phyloP scores from a whole-genome alignment of 1,284 basidiomycete species.

The Somion occarium region DNA sequence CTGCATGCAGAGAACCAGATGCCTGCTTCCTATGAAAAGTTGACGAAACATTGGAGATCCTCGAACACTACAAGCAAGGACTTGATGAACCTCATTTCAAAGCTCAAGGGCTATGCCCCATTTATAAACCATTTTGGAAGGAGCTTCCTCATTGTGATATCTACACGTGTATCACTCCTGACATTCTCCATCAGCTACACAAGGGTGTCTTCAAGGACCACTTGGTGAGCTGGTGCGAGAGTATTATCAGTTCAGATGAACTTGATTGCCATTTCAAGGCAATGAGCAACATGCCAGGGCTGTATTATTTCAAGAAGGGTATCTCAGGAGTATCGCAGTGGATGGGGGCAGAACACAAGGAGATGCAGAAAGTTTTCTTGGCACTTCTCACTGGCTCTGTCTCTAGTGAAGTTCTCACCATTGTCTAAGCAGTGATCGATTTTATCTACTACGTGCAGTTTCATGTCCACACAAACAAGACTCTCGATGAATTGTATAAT shows the following conservation, averaged over 20 bases:
- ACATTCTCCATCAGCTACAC: constrained; percentile 26
- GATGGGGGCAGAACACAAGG: constrained; percentile 23
- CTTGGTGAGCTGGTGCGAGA: constrained; percentile 21
- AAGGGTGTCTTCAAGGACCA: constrained; percentile 29
- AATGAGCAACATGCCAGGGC: constrained; percentile 12
- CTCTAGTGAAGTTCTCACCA: constrained; percentile 2
- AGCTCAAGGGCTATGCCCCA: constrained; percentile 9
- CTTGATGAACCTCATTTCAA: constrained; percentile 3
- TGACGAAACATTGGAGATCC: neutral
- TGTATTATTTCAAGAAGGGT: constrained; percentile 24
- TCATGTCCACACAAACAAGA: constrained; percentile 15
- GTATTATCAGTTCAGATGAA: constrained; percentile 17
- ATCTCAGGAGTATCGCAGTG: constrained; percentile 21
- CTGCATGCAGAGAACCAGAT: constrained; percentile 11
- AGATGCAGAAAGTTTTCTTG: constrained; percentile 23
- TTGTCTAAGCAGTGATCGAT: constrained; percentile 19
- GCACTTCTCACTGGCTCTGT: constrained; percentile 16
- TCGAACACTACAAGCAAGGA: neutral
- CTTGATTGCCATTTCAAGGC: constrained; percentile 19
- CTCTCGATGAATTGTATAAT: constrained; percentile 11
- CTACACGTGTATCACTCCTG: constrained; percentile 19
- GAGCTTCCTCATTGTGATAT: constrained; percentile 20
- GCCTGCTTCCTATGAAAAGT: constrained; percentile 5
- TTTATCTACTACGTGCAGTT: constrained; percentile 23
- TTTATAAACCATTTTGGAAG: constrained; percentile 24